Base-by-base conservation (phyloP, 1,284 basidiomycete genomes). In the Microstroma glucosiphilum region DNA sequence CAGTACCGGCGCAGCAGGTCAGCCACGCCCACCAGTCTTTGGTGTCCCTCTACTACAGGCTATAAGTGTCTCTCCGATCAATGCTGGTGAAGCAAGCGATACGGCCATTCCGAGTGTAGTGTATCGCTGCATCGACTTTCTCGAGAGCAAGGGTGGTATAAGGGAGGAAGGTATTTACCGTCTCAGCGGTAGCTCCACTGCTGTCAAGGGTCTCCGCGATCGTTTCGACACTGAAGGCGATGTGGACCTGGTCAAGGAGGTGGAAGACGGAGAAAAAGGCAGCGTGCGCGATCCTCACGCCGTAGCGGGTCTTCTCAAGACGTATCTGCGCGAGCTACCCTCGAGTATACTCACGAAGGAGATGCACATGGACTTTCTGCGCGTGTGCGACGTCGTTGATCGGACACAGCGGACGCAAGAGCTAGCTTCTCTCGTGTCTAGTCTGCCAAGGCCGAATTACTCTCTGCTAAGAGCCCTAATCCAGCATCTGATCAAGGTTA, bases 131-230 rank as follows among this genome's bases (percentile, higher is more conserved):
- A 79, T 82, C 53, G 80, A 82, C 62, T 81, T 80, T 60, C 75
- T 82, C 23, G 80, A 81, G 58, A 85, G 87, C 40, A 91, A 91
- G 80, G 86, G 90, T 75, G 94, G 94, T 11, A 90, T 96, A 69
- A 86, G 90, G 72, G 94, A 99, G 77, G 94, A 99, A 81, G 94
- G 94, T 42, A 96, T 99, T 69, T 99, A 98, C 81, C 87, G 94
- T 59, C 82, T 98, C 60, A 74, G 69, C 2, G 78, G 78, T 40
- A 72, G 69, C 49, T 69, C 74, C 3, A 90, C 91, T 30, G 91
- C 93, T 59, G 93, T 97, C 82, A 96, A 96, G 83, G 86, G 83
- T 54, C 83, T 98, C 62, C 92, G 89, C 76, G 94, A 97, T 75
- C 85, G 88, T 63, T 99, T 97, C 82, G 96, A 97, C 79, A 79